phyloP scores from a whole-genome alignment of 257 asterid species.

The Haberlea rhodopensis region DNA sequence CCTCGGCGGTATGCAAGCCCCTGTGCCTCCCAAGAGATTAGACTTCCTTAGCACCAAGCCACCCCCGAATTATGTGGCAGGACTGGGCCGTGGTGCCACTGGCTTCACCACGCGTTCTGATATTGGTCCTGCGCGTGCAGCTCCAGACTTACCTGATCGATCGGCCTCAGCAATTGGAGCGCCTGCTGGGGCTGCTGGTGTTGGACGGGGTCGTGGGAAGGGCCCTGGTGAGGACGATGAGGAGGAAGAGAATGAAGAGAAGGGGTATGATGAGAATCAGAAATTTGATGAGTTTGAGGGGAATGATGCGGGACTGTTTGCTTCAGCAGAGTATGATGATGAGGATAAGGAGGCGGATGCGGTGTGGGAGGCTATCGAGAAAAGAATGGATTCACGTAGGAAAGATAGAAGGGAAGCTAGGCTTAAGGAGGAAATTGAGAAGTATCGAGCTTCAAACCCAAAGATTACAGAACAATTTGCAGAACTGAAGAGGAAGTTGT shows the following conservation, averaged over 20 bases:
- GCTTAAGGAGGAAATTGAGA: conserved; percentile 85
- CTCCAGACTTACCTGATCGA: conserved; percentile 81
- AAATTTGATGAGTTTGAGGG: conserved; percentile 93
- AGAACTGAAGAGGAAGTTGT: conserved; percentile 77
- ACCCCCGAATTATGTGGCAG: conserved; percentile 71
- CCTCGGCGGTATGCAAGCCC: conserved; percentile 73
- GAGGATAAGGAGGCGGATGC: conserved; percentile 93
- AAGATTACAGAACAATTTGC: conserved; percentile 92
- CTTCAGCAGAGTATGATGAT: conserved; percentile 89
- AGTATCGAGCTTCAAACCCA: conserved; percentile 82
- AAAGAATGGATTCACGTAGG: conserved; percentile 86
- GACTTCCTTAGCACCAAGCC: no score
- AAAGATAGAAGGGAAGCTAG: conserved; percentile 94
- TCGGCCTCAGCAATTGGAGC: conserved; percentile 51
- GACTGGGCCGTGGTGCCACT: conserved; percentile 95
- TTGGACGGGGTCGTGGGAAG: conserved; percentile 69
- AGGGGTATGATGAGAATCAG: conserved; percentile 90
- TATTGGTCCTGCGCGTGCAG: conserved; percentile 95
- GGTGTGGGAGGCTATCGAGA: conserved; percentile 78
- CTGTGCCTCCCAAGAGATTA: conserved; percentile 42
- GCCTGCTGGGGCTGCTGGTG: conserved; percentile 40
- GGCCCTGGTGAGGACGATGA: conserved; percentile 72
- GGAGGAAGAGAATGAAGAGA: conserved; percentile 69
- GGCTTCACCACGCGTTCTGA: conserved; percentile 95
- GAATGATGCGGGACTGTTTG: conserved; percentile 85